These are phyloP conservation scores for Vitis amurensis DNA, from an alignment of 164 flowering plant species.

Conservation along the genomic window DNA sequence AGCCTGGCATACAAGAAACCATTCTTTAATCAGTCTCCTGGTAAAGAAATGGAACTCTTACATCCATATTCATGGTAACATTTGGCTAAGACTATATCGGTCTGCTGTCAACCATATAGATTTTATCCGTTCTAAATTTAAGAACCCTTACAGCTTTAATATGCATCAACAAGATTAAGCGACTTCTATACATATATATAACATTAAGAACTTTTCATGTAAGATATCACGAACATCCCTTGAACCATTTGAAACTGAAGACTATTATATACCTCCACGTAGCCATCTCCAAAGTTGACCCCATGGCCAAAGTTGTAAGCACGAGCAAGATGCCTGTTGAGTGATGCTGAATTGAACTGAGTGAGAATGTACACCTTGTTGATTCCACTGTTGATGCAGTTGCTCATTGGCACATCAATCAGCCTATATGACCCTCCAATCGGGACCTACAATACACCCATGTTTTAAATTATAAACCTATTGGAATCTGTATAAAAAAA, in stretches of 20 bases:
- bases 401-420: slow-evolving; percentile 98
- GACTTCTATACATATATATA: too few species aligned
- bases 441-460: slow-evolving; percentile 58
- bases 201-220: too few species aligned
- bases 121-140: too few species aligned
- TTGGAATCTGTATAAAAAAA: too few species aligned
- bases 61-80: too few species aligned
- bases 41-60: neutral
- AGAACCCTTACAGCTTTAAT: too few species aligned
- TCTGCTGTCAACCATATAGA: too few species aligned
- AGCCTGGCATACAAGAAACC: slow-evolving; percentile 36
- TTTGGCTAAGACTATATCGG: too few species aligned
- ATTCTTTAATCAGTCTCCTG: neutral
- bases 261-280: slow-evolving; percentile 62
- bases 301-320: slow-evolving; percentile 84
- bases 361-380: slow-evolving; percentile 93
- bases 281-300: slow-evolving; percentile 83
- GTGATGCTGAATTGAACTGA: slow-evolving; percentile 94
- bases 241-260: too few species aligned
- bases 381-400: slow-evolving; percentile 97
- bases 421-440: slow-evolving; percentile 94
- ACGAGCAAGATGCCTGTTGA: slow-evolving; percentile 80
- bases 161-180: too few species aligned
- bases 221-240: too few species aligned
- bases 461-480: too few species aligned